These are phyloP conservation scores for Phoma sp. DNA, from an alignment of 2,329 filamentous ascomycete species.

Conservation along the genomic window DNA sequence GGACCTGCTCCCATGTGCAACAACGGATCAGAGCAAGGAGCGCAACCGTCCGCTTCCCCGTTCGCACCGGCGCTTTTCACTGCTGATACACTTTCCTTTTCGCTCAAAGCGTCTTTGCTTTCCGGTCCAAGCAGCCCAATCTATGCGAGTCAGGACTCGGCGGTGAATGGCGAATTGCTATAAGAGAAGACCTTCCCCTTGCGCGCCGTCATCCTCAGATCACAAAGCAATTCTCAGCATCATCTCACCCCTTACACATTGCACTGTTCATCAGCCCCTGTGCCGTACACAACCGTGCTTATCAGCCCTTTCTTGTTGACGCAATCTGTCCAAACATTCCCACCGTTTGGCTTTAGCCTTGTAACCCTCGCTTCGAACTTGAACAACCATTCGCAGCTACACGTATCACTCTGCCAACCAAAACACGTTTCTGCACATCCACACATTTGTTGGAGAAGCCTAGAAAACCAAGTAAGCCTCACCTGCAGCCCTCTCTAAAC, in stretches of 20 bases:
- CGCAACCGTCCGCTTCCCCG: slow-evolving; percentile 42
- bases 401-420: slow-evolving; percentile 21
- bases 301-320: slow-evolving; percentile 5
- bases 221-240: slow-evolving; percentile 15
- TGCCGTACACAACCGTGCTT: slow-evolving; percentile 11
- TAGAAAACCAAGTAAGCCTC: slow-evolving; percentile 42
- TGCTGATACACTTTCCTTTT: slow-evolving; percentile 34
- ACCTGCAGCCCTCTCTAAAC: slow-evolving; percentile 36
- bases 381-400: slow-evolving; percentile 21
- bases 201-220: slow-evolving; percentile 20
- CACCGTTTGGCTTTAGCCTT: background rate
- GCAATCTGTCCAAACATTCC: slow-evolving; percentile 7
- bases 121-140: slow-evolving; percentile 19
- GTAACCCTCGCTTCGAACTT: slow-evolving; percentile 14
- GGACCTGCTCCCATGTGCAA: slow-evolving; percentile 37
- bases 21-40: slow-evolving; percentile 42
- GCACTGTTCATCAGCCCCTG: slow-evolving; percentile 5
- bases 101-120: slow-evolving; percentile 31
- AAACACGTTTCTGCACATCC: slow-evolving; percentile 1
- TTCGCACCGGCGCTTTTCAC: slow-evolving; percentile 28
- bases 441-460: slow-evolving; percentile 13
- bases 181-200: slow-evolving; percentile 35
- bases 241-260: slow-evolving; percentile 12
- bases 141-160: slow-evolving; percentile 40
- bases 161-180: slow-evolving; percentile 32